phyloP scores from a whole-genome alignment of 2,329 filamentous ascomycete genomes.

The Aspergillus pseudotamarii region DNA sequence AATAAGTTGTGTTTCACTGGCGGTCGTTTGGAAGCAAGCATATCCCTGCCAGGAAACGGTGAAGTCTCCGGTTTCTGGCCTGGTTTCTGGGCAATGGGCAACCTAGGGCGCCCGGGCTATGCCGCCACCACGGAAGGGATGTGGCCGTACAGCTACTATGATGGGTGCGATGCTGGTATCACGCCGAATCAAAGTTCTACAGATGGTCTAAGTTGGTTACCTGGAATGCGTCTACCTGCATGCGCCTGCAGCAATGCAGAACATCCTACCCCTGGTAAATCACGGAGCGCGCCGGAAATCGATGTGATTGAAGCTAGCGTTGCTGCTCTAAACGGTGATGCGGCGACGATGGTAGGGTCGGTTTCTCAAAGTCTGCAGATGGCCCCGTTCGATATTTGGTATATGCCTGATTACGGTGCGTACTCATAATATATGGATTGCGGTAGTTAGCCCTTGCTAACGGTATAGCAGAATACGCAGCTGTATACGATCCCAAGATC shows the following conservation, averaged over 20 bases:
- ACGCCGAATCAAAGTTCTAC: slow-evolving; percentile 71
- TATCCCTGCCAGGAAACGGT: slow-evolving; percentile 68
- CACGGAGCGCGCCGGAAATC: slow-evolving; percentile 70
- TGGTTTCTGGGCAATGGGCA: slow-evolving; percentile 76
- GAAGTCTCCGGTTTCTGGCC: slow-evolving; percentile 73
- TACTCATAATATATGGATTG: neutral
- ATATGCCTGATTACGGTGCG: slow-evolving; percentile 62
- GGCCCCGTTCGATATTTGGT: slow-evolving; percentile 72
- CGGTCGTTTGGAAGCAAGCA: slow-evolving; percentile 69
- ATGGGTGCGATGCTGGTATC: slow-evolving; percentile 70
- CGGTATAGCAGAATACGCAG: slow-evolving; percentile 56
- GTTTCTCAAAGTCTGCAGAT: slow-evolving; percentile 70
- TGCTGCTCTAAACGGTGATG: slow-evolving; percentile 51
- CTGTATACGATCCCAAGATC: slow-evolving; percentile 63
- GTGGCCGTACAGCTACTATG: slow-evolving; percentile 74
- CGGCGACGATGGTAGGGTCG: slow-evolving; percentile 56
- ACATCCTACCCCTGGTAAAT: slow-evolving; percentile 67
- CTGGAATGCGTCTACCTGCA: slow-evolving; percentile 70
- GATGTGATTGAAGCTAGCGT: slow-evolving; percentile 73
- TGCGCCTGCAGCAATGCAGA: slow-evolving; percentile 67
- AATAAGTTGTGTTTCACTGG: slow-evolving; percentile 75
- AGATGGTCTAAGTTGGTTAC: slow-evolving; percentile 67
- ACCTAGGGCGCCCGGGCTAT: slow-evolving; percentile 70
- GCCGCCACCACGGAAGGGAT: slow-evolving; percentile 70
- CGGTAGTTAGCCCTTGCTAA: neutral